A percentile compares a stretch with the other conserved stretches of the same genome.
Conservation (phyloP, 768 basidiomycete genomes). For the Tylopilus vinaceipallidus region DNA sequence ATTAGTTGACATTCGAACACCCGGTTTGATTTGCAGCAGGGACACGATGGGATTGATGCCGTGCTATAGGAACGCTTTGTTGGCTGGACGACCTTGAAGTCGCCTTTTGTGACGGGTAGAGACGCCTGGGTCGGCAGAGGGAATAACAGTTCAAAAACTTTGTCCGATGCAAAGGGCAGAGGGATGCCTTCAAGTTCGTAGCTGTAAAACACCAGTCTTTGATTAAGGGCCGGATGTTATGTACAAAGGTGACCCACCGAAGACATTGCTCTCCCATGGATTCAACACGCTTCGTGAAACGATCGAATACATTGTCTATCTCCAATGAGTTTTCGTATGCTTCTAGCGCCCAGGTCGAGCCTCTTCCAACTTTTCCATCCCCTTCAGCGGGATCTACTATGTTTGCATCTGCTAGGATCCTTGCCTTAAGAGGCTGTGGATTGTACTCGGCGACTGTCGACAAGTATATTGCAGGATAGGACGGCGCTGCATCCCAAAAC, state of each 20-base stretch:
- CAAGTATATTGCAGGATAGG: constrained; percentile 68
- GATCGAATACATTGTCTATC: constrained; percentile 83
- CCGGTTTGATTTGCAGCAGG: constrained; percentile 60
- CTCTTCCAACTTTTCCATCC: constrained; percentile 43
- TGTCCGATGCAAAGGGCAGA: constrained; percentile 81
- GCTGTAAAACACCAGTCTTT: constrained; percentile 37
- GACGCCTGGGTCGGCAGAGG: constrained; percentile 45
- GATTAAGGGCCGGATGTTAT: not conserved
- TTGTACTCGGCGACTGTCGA: constrained; percentile 76
- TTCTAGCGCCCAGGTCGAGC: constrained; percentile 63
- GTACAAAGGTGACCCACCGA: constrained; percentile 46
- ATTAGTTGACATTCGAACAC: constrained; percentile 94
- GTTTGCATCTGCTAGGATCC: constrained; percentile 36
- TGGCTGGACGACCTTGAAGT: constrained; percentile 48
- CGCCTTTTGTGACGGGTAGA: constrained; percentile 58
- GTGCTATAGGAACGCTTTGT: constrained; percentile 55
- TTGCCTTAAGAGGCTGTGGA: constrained; percentile 52
- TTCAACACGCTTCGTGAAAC: constrained; percentile 71
- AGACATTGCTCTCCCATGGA: constrained; percentile 82
- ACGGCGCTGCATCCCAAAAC: constrained; percentile 63
- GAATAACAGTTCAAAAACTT: constrained; percentile 72
- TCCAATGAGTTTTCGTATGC: constrained; percentile 78
- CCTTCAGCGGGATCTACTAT: constrained; percentile 44
- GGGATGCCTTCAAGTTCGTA: constrained; percentile 88
- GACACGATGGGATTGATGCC: constrained; percentile 58